Evolutionary conservation across 129 eudicot genomes (phyloP), one percentile per base, ranked within the genome.

Genomic region (Tagetes patula): DNA sequence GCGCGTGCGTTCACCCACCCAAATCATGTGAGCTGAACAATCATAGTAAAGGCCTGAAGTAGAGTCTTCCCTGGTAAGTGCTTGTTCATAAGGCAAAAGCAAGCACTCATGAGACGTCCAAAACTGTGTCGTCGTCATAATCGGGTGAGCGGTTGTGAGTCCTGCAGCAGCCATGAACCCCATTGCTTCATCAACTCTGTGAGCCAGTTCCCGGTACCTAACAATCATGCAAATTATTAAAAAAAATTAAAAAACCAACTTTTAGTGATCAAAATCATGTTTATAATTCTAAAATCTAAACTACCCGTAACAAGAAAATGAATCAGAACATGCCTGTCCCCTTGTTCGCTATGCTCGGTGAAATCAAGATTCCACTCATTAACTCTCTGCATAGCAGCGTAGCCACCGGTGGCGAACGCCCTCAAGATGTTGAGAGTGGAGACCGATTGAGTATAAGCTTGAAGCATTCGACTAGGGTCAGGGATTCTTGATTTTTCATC

Each of bases 311-410:
- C 1, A n/a, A 39, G 41, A 39, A 39, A 0, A n/a, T 20, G 27
- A 20, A 20, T 20, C 27, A 20, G 27, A 52, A 40, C 20, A 60
- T 75, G 85, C 97, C 96, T 83, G 54, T 93, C 96, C 11, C 98
- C 98, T 49, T 89, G 98, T 75, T 93, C 96, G 55, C 95, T 89
- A 67, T 87, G 89, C 62, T 87, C 88, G 1, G 96, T 85, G 77
- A 93, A 93, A 76, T 93, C 98, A 36, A 93, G 96, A 79, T 93
- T 93, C 98, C 98, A 93, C 1, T 93, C 79, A 34, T 73, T 81
- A 68, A 89, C 95, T 78, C 98, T 84, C 77, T 93, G 98, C 95
- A 89, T 87, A 71, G 98, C 98, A 20, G 98, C 98, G 81, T 92
- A 89, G 3, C 98, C 98, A 73, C 98, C 98, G 0, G 96, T 93